Evolutionary conservation across 208 protist genomes (phyloP).

Genomic region (Acanthamoeba castellanii): DNA sequence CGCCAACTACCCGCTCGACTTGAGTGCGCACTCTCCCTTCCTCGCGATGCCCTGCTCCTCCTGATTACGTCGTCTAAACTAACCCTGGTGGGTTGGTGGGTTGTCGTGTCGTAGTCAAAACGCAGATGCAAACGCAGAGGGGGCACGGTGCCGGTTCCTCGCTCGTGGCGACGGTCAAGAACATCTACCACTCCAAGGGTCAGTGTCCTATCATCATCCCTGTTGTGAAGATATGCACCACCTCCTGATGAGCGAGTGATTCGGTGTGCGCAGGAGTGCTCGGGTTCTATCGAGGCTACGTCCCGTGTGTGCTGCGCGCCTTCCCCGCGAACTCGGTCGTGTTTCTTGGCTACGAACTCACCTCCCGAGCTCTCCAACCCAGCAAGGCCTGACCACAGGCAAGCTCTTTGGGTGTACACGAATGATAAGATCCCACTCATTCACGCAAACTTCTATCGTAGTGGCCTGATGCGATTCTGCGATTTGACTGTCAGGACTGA

Average conservation of each 20-base stretch:
- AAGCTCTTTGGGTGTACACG: background rate
- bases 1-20: slow-evolving; percentile 30
- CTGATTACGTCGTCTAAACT: too few relatives aligned
- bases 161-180: background rate
- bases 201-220: background rate
- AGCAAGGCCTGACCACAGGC: background rate
- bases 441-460: too few relatives aligned
- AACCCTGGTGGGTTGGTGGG: too few relatives aligned
- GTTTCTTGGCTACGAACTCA: slow-evolving; percentile 36
- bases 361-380: background rate
- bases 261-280: background rate
- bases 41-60: background rate
- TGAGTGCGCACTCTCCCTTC: background rate
- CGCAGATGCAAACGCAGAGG: slow-evolving; percentile 6
- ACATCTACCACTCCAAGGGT: background rate
- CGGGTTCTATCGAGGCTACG: slow-evolving; percentile 25
- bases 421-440: too few relatives aligned
- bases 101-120: background rate
- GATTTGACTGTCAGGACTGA: too few relatives aligned
- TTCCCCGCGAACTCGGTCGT: slow-evolving; percentile 51
- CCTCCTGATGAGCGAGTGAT: background rate
- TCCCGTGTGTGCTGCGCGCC: slow-evolving; percentile 16
- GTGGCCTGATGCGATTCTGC: too few relatives aligned
- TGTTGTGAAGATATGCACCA: background rate
- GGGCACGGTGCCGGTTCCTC: background rate